These are phyloP conservation scores for Coix lacrymajobi DNA, from an alignment of 176 grass and related monocot species.

Conservation along the genomic window DNA sequence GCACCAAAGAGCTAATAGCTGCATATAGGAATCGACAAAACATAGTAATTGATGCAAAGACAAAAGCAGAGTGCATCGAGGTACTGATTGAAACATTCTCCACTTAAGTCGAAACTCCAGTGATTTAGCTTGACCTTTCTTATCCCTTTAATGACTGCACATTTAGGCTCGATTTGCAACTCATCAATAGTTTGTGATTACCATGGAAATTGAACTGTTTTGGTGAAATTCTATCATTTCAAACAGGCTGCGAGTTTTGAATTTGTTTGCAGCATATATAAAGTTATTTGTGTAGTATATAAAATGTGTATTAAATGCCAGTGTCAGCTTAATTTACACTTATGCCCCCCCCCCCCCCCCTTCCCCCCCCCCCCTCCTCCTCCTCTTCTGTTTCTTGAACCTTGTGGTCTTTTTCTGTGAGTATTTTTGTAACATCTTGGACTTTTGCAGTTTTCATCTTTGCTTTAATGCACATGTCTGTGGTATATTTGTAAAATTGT, in stretches of 20 bases:
- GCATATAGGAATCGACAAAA: constrained; percentile 53
- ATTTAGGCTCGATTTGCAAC: neutral
- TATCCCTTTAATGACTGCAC: neutral
- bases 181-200: neutral
- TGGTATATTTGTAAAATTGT: constrained; percentile 11
- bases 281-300: neutral
- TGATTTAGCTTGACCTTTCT: neutral
- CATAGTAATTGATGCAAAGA: constrained; percentile 47
- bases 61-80: constrained; percentile 51
- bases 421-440: neutral
- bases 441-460: constrained; percentile 4
- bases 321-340: neutral
- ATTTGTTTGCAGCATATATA: neutral
- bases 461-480: neutral
- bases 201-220: neutral
- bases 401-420: neutral
- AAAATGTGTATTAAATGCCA: neutral
- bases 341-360: neutral
- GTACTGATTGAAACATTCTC: constrained; percentile 29
- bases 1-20: constrained; percentile 48
- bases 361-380: no score
- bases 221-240: neutral
- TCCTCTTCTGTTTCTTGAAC: neutral
- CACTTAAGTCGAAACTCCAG: neutral
- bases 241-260: neutral